Evolutionary conservation across 108 stramenopile genomes (phyloP).

Genomic region (Nitzschia sp.): DNA sequence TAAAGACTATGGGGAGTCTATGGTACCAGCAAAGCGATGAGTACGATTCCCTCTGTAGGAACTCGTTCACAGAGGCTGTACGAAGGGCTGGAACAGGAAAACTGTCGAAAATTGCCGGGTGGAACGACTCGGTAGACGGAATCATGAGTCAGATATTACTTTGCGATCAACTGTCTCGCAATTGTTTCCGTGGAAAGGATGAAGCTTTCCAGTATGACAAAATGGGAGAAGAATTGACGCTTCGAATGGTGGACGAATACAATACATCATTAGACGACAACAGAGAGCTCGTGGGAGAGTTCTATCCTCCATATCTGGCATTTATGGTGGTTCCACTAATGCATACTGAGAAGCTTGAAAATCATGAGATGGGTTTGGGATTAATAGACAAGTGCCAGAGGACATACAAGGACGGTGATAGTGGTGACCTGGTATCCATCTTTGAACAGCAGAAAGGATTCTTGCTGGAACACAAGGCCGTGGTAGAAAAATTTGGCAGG

Average conservation of each 20-base stretch:
- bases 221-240: constrained; percentile 24
- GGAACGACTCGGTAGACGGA: constrained; percentile 49
- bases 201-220: constrained; percentile 68
- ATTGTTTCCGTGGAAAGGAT: constrained; percentile 59
- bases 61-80: constrained; percentile 15
- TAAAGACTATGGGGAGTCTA: constrained; percentile 11
- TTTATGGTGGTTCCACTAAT: constrained; percentile 51
- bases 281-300: not conserved
- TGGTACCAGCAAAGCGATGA: constrained; percentile 40
- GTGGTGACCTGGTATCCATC: not conserved
- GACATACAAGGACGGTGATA: not conserved
- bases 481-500: constrained; percentile 69
- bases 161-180: constrained; percentile 71
- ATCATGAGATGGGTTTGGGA: constrained; percentile 35
- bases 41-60: constrained; percentile 37
- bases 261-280: not conserved
- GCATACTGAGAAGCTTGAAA: constrained; percentile 52
- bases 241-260: constrained; percentile 21
- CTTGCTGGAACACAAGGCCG: constrained; percentile 45
- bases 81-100: constrained; percentile 23
- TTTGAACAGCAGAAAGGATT: constrained; percentile 13
- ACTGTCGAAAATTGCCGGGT: constrained; percentile 3
- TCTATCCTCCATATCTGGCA: constrained; percentile 19
- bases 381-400: not conserved
- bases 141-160: constrained; percentile 51